Percentiles rank a stretch among this genome's conserved stretches.
phyloP scores from a whole-genome alignment of 306 rosid genomes.

The Lathyrus aphaca region DNA sequence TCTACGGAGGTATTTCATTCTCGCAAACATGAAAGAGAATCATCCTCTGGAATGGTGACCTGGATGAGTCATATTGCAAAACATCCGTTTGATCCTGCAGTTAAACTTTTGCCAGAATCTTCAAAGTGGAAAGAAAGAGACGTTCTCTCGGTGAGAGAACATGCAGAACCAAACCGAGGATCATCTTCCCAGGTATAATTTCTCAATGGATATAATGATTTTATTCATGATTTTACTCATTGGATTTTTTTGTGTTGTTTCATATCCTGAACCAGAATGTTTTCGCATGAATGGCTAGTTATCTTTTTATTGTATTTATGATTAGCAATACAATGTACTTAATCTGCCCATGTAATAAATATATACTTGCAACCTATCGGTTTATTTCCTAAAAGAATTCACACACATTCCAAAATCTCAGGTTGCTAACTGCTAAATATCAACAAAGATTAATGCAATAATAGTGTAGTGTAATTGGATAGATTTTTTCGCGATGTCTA shows the following conservation, averaged over 20 bases:
- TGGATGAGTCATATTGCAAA: constrained; percentile 67
- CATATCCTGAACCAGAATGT: constrained; percentile 20
- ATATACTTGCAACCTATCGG: constrained; percentile 6
- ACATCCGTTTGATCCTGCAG: constrained; percentile 54
- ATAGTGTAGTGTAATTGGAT: constrained; percentile 12
- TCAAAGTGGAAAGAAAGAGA: constrained; percentile 70
- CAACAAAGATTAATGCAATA: not conserved
- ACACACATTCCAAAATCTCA: constrained; percentile 21
- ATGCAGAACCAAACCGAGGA: constrained; percentile 48
- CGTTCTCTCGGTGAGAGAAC: constrained; percentile 42
- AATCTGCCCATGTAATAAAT: constrained; percentile 10
- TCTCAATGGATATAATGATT: constrained; percentile 31
- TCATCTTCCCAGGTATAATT: constrained; percentile 62
- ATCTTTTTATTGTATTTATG: constrained; percentile 21
- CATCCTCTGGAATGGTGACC: constrained; percentile 61
- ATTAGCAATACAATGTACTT: constrained; percentile 14
- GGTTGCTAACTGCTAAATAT: constrained; percentile 26
- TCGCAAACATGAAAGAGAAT: constrained; percentile 67
- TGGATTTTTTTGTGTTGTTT: constrained; percentile 15
- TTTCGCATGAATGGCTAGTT: constrained; percentile 27
- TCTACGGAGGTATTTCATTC: constrained; percentile 41
- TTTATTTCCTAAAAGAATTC: constrained; percentile 36
- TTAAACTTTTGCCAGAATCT: constrained; percentile 54
- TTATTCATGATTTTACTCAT: not conserved
- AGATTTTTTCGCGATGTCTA: not conserved